Percentiles rank a stretch among this genome's conserved stretches.
Conservation (phyloP, 2,329 filamentous ascomycete genomes). For the Simplicillium sp. region DNA sequence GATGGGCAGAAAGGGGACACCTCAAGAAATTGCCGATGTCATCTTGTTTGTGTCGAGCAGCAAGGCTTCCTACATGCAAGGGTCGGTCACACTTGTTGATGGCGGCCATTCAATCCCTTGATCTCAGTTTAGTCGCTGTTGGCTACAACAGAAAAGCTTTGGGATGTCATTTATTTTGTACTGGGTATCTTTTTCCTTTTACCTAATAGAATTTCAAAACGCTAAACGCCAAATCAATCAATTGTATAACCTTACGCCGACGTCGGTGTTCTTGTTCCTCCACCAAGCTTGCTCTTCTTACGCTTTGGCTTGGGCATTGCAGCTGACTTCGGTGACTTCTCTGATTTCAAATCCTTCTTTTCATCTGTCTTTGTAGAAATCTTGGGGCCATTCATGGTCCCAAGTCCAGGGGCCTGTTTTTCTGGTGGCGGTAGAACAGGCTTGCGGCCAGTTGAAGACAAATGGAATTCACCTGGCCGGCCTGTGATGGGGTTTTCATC, state of each 20-base stretch:
- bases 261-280: constrained; percentile 20
- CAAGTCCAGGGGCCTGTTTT: constrained; percentile 19
- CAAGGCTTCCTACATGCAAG: constrained; percentile 35
- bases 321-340: constrained; percentile 32
- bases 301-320: constrained; percentile 33
- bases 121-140: neutral
- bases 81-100: constrained; percentile 31
- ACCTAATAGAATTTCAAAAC: neutral
- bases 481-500: constrained; percentile 61
- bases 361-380: constrained; percentile 32
- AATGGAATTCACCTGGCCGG: constrained; percentile 55
- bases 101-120: constrained; percentile 31
- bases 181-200: constrained; percentile 1
- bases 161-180: constrained; percentile 4
- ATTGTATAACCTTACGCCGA: neutral
- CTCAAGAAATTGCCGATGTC: constrained; percentile 36
- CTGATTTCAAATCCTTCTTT: constrained; percentile 36
- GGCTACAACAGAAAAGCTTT: neutral
- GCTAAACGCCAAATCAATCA: neutral
- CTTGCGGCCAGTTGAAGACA: constrained; percentile 51
- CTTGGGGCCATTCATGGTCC: constrained; percentile 22
- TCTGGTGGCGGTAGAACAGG: constrained; percentile 21
- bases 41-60: constrained; percentile 33
- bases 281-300: constrained; percentile 36
- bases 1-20: constrained; percentile 28